Evolutionary conservation across 441 rosid genomes (phyloP).

Genomic region (Kokia cookei): DNA sequence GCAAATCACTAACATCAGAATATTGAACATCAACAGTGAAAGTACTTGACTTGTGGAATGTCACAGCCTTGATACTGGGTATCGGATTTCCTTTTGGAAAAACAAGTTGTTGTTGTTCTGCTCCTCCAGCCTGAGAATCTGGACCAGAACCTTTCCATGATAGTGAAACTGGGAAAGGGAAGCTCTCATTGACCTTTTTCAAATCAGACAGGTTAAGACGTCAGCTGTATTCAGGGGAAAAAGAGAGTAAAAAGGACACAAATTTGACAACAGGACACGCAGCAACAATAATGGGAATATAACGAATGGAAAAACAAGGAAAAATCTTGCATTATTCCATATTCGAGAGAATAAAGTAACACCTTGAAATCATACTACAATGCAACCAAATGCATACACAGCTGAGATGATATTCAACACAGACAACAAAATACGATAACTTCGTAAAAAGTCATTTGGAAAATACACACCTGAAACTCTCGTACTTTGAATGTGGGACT

Average conservation of each 20-base stretch:
- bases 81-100: conserved; percentile 85
- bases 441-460: not conserved
- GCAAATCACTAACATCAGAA: conserved; percentile 52
- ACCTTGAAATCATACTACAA: not conserved
- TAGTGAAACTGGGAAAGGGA: conserved; percentile 73
- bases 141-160: conserved; percentile 74
- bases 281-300: not conserved
- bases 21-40: conserved; percentile 80
- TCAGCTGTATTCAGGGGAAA: not conserved
- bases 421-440: not conserved
- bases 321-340: not conserved
- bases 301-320: too few species aligned
- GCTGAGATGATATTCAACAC: not conserved
- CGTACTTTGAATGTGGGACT: conserved; percentile 97
- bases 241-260: not conserved
- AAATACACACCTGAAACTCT: conserved; percentile 71
- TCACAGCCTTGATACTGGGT: conserved; percentile 83
- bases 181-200: conserved; percentile 78
- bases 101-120: conserved; percentile 78
- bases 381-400: not conserved
- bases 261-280: not conserved
- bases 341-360: too few species aligned
- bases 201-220: not conserved
- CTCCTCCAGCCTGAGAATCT: conserved; percentile 57
- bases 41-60: conserved; percentile 73